phyloP scores from a whole-genome alignment of 2,329 filamentous ascomycete genomes.

The Botrytis pseudocinerea region DNA sequence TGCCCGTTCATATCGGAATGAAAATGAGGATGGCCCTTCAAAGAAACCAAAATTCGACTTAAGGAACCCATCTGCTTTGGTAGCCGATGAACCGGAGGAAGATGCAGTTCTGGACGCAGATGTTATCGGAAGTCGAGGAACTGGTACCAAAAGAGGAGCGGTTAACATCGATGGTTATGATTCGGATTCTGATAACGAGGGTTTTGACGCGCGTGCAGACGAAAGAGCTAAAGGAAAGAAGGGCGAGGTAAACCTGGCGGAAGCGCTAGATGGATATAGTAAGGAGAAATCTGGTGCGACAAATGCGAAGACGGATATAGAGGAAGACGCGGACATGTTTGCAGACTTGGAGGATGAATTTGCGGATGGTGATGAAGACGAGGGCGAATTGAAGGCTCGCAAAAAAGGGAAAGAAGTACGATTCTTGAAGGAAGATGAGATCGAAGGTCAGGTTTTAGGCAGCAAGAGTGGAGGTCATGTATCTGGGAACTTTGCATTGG shows the following conservation, averaged over 20 bases:
- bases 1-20: slow-evolving; percentile 69
- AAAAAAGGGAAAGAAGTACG: slow-evolving; percentile 65
- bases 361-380: slow-evolving; percentile 55
- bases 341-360: slow-evolving; percentile 64
- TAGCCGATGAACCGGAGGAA: slow-evolving; percentile 74
- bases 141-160: slow-evolving; percentile 82
- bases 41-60: slow-evolving; percentile 93
- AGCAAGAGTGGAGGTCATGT: slow-evolving; percentile 75
- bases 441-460: slow-evolving; percentile 74
- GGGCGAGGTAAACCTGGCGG: slow-evolving; percentile 51
- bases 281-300: slow-evolving; percentile 37
- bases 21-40: slow-evolving; percentile 48
- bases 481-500: slow-evolving; percentile 59
- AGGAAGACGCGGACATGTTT: slow-evolving; percentile 83
- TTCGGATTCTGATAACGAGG: slow-evolving; percentile 89
- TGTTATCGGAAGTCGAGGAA: slow-evolving; percentile 75
- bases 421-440: slow-evolving; percentile 61
- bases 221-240: slow-evolving; percentile 51
- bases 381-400: slow-evolving; percentile 50
- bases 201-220: slow-evolving; percentile 74
- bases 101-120: slow-evolving; percentile 84
- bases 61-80: slow-evolving; percentile 89
- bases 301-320: slow-evolving; percentile 47
- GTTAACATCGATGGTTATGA: slow-evolving; percentile 98
- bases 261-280: slow-evolving; percentile 57